Conservation (phyloP, 2,329 filamentous ascomycete genomes). For the Fusarium keratoplasticum region DNA sequence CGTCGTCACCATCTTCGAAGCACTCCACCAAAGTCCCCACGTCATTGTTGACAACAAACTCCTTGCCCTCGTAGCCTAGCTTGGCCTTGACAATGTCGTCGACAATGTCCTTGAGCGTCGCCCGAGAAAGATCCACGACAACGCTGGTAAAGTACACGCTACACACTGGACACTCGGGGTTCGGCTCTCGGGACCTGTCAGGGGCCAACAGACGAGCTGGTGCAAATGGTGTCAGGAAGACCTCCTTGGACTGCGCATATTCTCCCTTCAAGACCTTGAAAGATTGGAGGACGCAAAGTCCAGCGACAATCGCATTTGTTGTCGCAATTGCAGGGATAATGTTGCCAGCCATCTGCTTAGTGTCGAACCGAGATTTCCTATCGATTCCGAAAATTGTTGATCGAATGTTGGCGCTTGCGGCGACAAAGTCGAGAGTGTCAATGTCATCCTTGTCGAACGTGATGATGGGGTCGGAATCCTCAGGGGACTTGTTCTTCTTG, state of each 20-base stretch:
- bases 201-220: constrained; percentile 68
- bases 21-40: constrained; percentile 77
- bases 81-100: constrained; percentile 76
- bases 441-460: constrained; percentile 97
- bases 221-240: constrained; percentile 81
- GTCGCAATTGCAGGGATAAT: constrained; percentile 99
- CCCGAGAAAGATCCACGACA: constrained; percentile 74
- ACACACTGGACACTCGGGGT: constrained; percentile 86
- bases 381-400: constrained; percentile 92
- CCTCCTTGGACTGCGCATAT: constrained; percentile 78
- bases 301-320: constrained; percentile 95
- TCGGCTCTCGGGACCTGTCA: constrained; percentile 71
- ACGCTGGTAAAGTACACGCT: constrained; percentile 76
- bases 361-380: constrained; percentile 90
- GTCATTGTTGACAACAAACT: constrained; percentile 82
- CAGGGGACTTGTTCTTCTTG: constrained; percentile 61
- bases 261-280: constrained; percentile 88
- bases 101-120: constrained; percentile 84
- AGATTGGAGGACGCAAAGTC: constrained; percentile 89
- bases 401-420: constrained; percentile 88
- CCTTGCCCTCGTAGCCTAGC: constrained; percentile 80
- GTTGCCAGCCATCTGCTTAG: constrained; percentile 99
- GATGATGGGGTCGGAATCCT: constrained; percentile 72
- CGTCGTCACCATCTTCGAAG: constrained; percentile 78
- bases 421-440: constrained; percentile 94